Conservation (phyloP, 2,329 filamentous ascomycete species). For the Didymella pinodella region DNA sequence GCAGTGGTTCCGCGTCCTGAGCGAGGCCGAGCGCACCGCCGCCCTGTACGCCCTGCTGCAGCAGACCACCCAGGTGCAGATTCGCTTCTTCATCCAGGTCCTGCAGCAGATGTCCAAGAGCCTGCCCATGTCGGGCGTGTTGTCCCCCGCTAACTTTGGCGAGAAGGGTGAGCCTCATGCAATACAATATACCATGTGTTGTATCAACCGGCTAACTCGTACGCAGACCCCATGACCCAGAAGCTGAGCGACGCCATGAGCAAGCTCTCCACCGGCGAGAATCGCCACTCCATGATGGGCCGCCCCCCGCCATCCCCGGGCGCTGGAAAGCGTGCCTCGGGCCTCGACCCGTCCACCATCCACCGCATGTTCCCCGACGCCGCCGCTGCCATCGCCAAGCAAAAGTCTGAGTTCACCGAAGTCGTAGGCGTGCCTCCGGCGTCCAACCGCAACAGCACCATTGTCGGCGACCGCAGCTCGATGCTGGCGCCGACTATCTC, state of each 20-base stretch:
- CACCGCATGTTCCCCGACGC: conserved; percentile 99
- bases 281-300: conserved; percentile 79
- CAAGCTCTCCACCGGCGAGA: conserved; percentile 87
- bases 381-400: conserved; percentile 95
- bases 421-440: conserved; percentile 88
- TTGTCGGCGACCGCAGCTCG: conserved; percentile 79
- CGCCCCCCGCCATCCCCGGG: conserved; percentile 77
- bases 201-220: too few relatives aligned
- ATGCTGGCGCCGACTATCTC: conserved; percentile 79
- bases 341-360: conserved; percentile 90
- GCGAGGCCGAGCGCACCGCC: conserved; percentile 94
- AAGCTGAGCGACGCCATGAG: conserved; percentile 96
- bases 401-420: conserved; percentile 97
- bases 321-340: conserved; percentile 84
- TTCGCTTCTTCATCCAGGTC: conserved; percentile 98
- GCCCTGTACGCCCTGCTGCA: conserved; percentile 94
- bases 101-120: conserved; percentile 99
- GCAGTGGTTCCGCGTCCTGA: conserved; percentile 98
- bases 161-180: conserved; percentile 75
- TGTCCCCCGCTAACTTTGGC: conserved; percentile 90
- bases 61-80: conserved; percentile 98
- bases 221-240: conserved; percentile 91
- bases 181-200: too few relatives aligned
- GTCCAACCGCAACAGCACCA: conserved; percentile 90
- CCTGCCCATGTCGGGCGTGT: conserved; percentile 93